Percentiles rank a stretch among this genome's conserved stretches.
phyloP scores from a whole-genome alignment of 441 rosid species.

The Eruca vesicaria region DNA sequence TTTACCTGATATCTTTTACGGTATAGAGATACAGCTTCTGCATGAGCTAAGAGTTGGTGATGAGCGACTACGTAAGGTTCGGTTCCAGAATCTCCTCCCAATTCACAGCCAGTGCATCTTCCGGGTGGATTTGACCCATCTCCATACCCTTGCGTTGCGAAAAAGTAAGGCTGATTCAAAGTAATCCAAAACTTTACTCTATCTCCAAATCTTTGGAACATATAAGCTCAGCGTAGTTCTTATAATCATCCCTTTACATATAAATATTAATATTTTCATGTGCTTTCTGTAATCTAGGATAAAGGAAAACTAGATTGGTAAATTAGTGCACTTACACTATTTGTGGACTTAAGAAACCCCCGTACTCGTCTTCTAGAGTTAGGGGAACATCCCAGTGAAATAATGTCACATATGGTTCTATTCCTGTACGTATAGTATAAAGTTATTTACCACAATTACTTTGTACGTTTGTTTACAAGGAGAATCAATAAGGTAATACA shows the following conservation, averaged over 20 bases:
- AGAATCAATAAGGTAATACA: no score
- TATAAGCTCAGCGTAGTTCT: not conserved
- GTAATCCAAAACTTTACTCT: not conserved
- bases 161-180: not conserved
- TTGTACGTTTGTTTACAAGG: no score
- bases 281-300: not conserved
- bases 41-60: not conserved
- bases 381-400: not conserved
- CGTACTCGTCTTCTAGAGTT: not conserved
- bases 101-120: not conserved
- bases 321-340: not conserved
- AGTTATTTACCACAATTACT: not conserved
- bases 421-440: no score
- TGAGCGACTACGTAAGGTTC: no score
- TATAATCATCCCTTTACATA: not conserved
- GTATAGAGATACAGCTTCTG: not conserved
- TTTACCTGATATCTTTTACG: not conserved
- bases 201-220: not conserved
- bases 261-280: no score
- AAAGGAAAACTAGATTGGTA: not conserved
- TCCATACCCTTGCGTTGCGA: not conserved
- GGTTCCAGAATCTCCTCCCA: not conserved
- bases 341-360: not conserved
- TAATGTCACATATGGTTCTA: constrained; percentile 14
- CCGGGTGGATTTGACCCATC: not conserved